A percentile compares a stretch with the other conserved stretches of the same genome.
Evolutionary conservation across 2,329 filamentous ascomycete species (phyloP).

Genomic region (Colletotrichum euphorbiae): DNA sequence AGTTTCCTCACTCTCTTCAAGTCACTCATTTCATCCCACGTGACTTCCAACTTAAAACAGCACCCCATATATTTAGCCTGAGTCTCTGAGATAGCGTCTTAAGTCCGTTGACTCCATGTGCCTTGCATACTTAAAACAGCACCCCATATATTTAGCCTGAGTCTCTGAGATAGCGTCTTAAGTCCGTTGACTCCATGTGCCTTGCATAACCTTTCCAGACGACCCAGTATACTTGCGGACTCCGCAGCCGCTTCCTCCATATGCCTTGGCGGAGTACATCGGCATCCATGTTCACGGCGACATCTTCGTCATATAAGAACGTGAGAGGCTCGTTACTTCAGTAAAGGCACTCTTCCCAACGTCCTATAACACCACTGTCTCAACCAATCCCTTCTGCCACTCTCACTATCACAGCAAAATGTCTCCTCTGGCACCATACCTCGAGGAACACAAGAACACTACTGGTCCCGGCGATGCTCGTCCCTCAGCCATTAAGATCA

Average conservation of each 20-base stretch:
- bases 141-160: background rate
- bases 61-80: too few species aligned
- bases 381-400: background rate
- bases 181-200: constrained; percentile 6
- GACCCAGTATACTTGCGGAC: background rate
- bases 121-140: constrained; percentile 4
- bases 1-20: too few species aligned
- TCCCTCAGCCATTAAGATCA: constrained; percentile 40
- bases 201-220: background rate
- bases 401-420: background rate
- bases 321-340: too few species aligned
- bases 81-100: background rate
- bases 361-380: background rate
- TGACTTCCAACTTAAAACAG: constrained; percentile 1
- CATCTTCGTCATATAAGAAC: background rate
- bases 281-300: too few species aligned
- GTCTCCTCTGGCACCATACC: constrained; percentile 33
- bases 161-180: constrained; percentile 1
- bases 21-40: constrained; percentile 5
- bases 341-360: background rate
- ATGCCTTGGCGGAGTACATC: background rate
- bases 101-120: constrained; percentile 10
- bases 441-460: constrained; percentile 23
- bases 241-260: constrained; percentile 12
- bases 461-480: constrained; percentile 40